phyloP scores from a whole-genome alignment of 306 rosid genomes.

The Rosa chinensis region DNA sequence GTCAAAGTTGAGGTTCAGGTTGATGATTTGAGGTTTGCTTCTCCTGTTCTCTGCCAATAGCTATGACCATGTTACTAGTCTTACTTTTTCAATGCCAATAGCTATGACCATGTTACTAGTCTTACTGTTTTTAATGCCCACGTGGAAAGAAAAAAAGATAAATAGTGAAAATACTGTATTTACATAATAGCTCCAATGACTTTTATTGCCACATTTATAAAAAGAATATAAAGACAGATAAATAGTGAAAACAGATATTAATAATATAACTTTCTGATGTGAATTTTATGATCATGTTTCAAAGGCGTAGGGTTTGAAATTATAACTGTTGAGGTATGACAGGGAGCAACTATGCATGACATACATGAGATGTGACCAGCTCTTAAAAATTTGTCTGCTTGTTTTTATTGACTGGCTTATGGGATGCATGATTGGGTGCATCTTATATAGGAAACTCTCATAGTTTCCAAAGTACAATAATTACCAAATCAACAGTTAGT shows the following conservation, averaged over 20 bases:
- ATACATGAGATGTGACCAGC: background rate
- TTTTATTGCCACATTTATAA: background rate
- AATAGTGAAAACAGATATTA: background rate
- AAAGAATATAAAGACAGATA: background rate
- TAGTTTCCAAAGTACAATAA: background rate
- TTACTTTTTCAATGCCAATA: background rate
- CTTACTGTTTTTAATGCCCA: background rate
- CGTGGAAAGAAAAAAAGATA: background rate
- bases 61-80: slow-evolving; percentile 5
- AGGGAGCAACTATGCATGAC: background rate
- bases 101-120: slow-evolving; percentile 9
- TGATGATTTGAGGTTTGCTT: slow-evolving; percentile 73
- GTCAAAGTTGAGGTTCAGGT: slow-evolving; percentile 81
- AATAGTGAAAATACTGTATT: background rate
- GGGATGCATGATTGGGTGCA: background rate
- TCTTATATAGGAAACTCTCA: background rate
- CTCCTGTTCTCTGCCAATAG: slow-evolving; percentile 14
- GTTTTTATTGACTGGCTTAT: background rate
- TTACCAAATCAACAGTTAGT: background rate
- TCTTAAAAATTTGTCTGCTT: background rate
- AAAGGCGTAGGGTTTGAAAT: background rate
- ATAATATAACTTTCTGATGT: background rate
- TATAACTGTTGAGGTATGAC: background rate
- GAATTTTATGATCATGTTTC: background rate
- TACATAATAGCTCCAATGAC: background rate